These are phyloP conservation scores for Teunomyces atbi DNA, from an alignment of 805 yeast genomes.

Conservation along the genomic window DNA sequence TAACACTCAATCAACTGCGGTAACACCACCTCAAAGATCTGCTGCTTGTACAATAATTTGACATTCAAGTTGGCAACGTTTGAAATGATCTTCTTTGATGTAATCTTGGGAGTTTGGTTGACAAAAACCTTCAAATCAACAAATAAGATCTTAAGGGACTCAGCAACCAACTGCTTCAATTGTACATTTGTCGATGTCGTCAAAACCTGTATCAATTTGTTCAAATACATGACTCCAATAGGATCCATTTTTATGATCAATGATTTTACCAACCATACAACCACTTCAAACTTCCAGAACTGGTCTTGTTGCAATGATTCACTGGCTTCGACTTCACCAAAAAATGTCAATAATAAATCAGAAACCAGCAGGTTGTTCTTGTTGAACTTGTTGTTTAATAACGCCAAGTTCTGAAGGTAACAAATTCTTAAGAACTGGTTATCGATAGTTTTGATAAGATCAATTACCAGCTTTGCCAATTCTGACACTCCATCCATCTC, in stretches of 20 bases:
- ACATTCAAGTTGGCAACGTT: conserved; percentile 56
- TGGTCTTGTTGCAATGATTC: conserved; percentile 3
- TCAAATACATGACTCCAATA: conserved; percentile 23
- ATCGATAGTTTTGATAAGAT: conserved; percentile 11
- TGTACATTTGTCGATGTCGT: conserved; percentile 27
- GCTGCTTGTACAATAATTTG: conserved; percentile 75
- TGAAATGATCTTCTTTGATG: conserved; percentile 32
- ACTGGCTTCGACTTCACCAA: not conserved
- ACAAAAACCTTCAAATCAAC: conserved; percentile 64
- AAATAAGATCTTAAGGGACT: conserved; percentile 61
- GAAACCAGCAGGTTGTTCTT: not conserved
- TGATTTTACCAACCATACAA: conserved; percentile 74
- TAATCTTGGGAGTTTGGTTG: conserved; percentile 33
- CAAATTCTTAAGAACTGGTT: conserved; percentile 45
- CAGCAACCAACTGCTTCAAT: conserved; percentile 35
- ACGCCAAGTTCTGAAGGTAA: conserved; percentile 53
- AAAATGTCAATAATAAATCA: not conserved
- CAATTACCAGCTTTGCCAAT: conserved; percentile 8
- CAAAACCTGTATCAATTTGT: conserved; percentile 22
- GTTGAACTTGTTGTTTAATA: conserved; percentile 49
- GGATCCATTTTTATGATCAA: conserved; percentile 56
- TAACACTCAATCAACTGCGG: conserved; percentile 47
- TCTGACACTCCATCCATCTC: conserved; percentile 4
- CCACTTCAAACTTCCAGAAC: conserved; percentile 44
- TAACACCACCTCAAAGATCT: conserved; percentile 60